Conservation (phyloP, 1,284 basidiomycete species). For the Stereum hirsutum region DNA sequence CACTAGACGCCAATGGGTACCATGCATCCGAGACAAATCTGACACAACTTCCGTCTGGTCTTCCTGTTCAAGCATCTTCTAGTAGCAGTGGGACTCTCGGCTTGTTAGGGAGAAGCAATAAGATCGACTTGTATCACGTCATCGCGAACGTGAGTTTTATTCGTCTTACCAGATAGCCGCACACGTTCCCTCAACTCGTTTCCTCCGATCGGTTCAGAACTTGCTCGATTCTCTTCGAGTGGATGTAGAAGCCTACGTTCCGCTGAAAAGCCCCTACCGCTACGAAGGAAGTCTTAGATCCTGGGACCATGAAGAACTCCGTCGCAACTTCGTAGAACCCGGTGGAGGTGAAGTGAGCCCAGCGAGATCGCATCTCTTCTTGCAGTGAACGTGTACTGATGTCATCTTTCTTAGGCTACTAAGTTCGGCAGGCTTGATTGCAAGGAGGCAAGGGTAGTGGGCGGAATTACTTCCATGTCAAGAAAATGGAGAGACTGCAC, state of each 20-base stretch:
- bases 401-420: slow-evolving; percentile 57
- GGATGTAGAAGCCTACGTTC: slow-evolving; percentile 59
- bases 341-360: slow-evolving; percentile 48
- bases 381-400: slow-evolving; percentile 11
- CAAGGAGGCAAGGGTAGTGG: slow-evolving; percentile 76
- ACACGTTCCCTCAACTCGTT: no score
- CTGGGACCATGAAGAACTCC: slow-evolving; percentile 66
- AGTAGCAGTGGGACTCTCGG: slow-evolving; percentile 26
- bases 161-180: slow-evolving; percentile 1
- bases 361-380: slow-evolving; percentile 9
- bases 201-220: slow-evolving; percentile 34
- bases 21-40: slow-evolving; percentile 37
- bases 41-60: slow-evolving; percentile 22
- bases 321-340: slow-evolving; percentile 63
- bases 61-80: slow-evolving; percentile 26
- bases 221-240: slow-evolving; percentile 69
- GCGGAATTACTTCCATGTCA: slow-evolving; percentile 66
- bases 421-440: slow-evolving; percentile 80
- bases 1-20: slow-evolving; percentile 57
- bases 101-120: slow-evolving; percentile 47
- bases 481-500: slow-evolving; percentile 89
- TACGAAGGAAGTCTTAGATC: slow-evolving; percentile 64
- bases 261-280: slow-evolving; percentile 64
- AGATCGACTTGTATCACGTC: slow-evolving; percentile 88
- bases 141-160: slow-evolving; percentile 62